Conservation (phyloP, 1,284 basidiomycete genomes). For the Lignosus rhinocerotis region DNA sequence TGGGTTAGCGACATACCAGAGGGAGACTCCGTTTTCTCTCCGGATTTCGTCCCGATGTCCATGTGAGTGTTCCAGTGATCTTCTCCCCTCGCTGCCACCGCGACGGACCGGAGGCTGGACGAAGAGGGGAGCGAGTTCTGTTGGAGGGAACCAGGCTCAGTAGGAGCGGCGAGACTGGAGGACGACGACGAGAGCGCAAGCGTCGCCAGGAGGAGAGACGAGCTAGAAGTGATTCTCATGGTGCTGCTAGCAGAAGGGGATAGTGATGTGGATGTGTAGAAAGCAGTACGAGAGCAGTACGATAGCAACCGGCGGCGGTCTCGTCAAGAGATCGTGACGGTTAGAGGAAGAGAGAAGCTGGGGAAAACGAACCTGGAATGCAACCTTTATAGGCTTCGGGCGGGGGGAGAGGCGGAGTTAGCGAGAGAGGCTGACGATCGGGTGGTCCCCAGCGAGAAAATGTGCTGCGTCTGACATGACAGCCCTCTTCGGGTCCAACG, state of each 20-base stretch:
- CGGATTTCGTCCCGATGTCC: neutral
- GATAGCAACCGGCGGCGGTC: conserved; percentile 21
- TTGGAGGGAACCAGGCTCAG: conserved; percentile 19
- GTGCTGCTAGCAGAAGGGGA: conserved; percentile 10
- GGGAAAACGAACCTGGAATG: neutral
- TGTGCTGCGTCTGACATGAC: neutral
- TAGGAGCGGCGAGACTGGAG: conserved; percentile 29
- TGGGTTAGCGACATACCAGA: neutral
- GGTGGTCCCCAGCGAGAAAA: neutral
- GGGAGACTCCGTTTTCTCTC: neutral
- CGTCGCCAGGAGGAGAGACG: conserved; percentile 39
- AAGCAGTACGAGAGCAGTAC: conserved; percentile 24
- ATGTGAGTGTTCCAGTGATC: neutral
- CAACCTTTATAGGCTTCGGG: conserved; percentile 19
- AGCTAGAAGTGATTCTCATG: conserved; percentile 41
- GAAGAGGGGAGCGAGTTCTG: conserved; percentile 14
- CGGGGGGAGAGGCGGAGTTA: neutral
- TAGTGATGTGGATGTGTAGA: conserved; percentile 28
- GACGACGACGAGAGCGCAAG: conserved; percentile 35
- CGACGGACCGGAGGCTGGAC: conserved; percentile 10
- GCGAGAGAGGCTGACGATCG: conserved; percentile 11
- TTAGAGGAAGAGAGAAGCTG: conserved; percentile 24
- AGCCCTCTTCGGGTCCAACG: neutral
- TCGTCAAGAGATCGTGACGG: conserved; percentile 25
- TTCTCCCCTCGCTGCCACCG: neutral